phyloP scores from a whole-genome alignment of 192 early-diverging fungal species.

The Backusella australiensis region DNA sequence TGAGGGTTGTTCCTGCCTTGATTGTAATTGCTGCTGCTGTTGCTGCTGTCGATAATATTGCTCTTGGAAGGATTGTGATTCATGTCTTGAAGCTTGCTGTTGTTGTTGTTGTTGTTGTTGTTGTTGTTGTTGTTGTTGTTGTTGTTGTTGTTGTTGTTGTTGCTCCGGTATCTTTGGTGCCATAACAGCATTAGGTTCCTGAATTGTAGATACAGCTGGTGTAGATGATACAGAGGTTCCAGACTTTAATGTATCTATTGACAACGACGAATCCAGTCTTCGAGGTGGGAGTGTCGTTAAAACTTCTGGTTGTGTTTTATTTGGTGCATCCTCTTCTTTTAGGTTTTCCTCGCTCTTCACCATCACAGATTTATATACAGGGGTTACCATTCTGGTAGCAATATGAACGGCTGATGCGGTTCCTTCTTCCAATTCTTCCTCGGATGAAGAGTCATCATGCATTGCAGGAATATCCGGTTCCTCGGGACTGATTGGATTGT shows the following conservation, averaged over 20 bases:
- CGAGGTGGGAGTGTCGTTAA: background rate
- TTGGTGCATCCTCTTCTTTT: background rate
- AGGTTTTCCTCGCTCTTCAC: background rate
- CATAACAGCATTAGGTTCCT: background rate
- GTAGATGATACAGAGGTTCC: background rate
- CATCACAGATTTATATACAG: constrained; percentile 10
- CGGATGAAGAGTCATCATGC: background rate
- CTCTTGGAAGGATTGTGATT: background rate
- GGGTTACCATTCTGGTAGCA: constrained; percentile 1
- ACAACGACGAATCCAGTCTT: background rate
- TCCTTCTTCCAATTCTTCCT: constrained; percentile 4
- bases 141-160: background rate
- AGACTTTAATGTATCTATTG: background rate
- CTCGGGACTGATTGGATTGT: background rate
- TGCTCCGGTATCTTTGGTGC: background rate
- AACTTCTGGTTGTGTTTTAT: background rate
- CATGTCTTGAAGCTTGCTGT: background rate
- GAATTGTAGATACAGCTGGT: background rate
- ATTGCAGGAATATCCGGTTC: background rate
- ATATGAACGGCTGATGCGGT: background rate
- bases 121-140: background rate
- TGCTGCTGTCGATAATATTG: background rate
- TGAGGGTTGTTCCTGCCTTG: background rate
- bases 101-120: background rate
- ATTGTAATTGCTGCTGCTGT: background rate